Evolutionary conservation across 257 asterid genomes (phyloP), one percentile per base, ranked within the genome.

Genomic region (Nicotiana noctiflora): DNA sequence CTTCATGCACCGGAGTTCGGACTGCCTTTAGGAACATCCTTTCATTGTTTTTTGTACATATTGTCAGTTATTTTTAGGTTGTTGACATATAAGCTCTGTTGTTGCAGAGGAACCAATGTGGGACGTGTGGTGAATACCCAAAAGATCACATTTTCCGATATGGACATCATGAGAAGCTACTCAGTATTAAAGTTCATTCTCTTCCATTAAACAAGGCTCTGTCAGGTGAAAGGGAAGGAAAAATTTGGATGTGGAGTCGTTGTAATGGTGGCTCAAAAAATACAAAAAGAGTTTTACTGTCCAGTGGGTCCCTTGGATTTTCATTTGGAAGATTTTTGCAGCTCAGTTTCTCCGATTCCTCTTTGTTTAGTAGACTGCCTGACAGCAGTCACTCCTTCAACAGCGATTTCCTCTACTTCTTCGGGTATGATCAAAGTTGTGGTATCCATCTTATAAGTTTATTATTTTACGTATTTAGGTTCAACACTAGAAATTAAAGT

Each of bases 201-300:
- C 93, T 93, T 34, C 93, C 94, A 32, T 63, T 79, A 37, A 85
- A 81, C 34, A 86, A 85, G 82, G 37, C 81, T 65, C 86, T 93
- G 56, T 91, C 97, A 19, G 98, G 98, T 62, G 97, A 88, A 88
- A 80, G 83, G 53, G 97, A 93, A 76, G 93, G 97, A 84, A 91
- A 92, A 92, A 92, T 95, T 83, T 95, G 98, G 98, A 95, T 95
- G 98, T 95, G 98, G 98, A 95, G 98, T 83, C 92, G 97, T 83
- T 92, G 97, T 85, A 86, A 84, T 57, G 92, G 89, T 75, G 83
- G 81, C 86, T 87, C 90, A 46, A 88, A 87, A 83, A 83, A 90
- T 56, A 92, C 98, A 12, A 95, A 91, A 87, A 27, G 97, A 88
- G 95, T 95, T 77, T 70, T 95, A 85, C 75, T 95, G 77, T 95